Percentiles rank a stretch among this genome's conserved stretches.
Conservation (phyloP, 2,329 filamentous ascomycete genomes). For the Epichloe baconii region DNA sequence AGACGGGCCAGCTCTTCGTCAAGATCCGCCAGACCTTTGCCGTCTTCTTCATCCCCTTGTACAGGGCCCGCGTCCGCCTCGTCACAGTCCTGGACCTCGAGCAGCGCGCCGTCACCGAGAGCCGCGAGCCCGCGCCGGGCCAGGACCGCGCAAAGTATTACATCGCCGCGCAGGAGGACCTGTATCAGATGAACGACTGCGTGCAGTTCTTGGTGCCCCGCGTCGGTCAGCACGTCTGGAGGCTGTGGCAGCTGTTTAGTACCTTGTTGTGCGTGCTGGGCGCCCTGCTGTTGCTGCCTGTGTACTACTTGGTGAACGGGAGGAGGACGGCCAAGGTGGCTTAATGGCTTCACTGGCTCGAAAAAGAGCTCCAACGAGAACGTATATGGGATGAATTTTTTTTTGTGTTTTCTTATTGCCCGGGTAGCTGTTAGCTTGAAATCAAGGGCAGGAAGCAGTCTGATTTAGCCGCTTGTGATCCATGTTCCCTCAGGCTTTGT, state of each 20-base stretch:
- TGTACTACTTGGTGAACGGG: slow-evolving; percentile 21
- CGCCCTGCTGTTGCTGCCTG: slow-evolving; percentile 27
- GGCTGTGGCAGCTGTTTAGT: slow-evolving; percentile 48
- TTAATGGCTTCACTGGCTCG: not conserved
- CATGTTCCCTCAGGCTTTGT: too few relatives aligned
- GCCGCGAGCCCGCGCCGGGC: slow-evolving; percentile 8
- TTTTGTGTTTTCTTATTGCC: too few relatives aligned
- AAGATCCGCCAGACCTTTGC: slow-evolving; percentile 62
- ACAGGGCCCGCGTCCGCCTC: slow-evolving; percentile 53
- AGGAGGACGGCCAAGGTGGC: slow-evolving; percentile 5
- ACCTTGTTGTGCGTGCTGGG: slow-evolving; percentile 53
- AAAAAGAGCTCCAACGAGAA: too few relatives aligned
- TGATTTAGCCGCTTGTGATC: too few relatives aligned
- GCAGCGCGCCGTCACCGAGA: slow-evolving; percentile 19
- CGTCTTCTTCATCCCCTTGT: slow-evolving; percentile 66
- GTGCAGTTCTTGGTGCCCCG: slow-evolving; percentile 58
- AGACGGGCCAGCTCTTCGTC: slow-evolving; percentile 56
- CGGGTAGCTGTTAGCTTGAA: too few relatives aligned
- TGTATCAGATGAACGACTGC: slow-evolving; percentile 67
- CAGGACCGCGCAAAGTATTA: slow-evolving; percentile 39
- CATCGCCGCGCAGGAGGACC: slow-evolving; percentile 64
- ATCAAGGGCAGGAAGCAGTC: too few relatives aligned
- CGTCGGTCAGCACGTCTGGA: slow-evolving; percentile 40
- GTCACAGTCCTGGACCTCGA: slow-evolving; percentile 54
- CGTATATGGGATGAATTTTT: too few relatives aligned